Evolutionary conservation across 169 alveolate species (phyloP), one percentile per base, ranked within the genome.

Genomic region (Plasmodium cynomolgi): DNA sequence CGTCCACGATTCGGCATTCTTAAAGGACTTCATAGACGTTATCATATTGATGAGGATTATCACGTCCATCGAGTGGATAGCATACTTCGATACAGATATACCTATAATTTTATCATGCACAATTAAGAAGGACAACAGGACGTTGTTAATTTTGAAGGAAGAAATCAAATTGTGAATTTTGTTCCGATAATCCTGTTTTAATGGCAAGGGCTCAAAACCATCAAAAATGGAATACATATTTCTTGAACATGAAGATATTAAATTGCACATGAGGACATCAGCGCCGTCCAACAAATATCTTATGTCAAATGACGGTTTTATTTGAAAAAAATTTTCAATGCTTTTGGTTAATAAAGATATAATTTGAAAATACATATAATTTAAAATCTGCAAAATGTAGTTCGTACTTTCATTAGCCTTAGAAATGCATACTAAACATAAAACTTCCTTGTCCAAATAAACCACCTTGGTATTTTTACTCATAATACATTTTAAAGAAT

Each of bases 1-100:
- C 0, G 98, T 97, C 98, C 98, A 98, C 54, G 97, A 96, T 93
- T 98, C 99, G 72, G 96, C 97, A 82, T 97, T 97, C 82, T 97
- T 96, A 47, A 98, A 93, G 79, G 98, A 95, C 68, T 97, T 96
- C 81, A 97, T 96, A 23, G 98, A 96, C 83, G 92, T 95, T 37
- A 98, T 98, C 95, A 97, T 97, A 96, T 96, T 97, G 50, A 97
- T 95, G 39, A 97, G 96, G 81, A 97, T 94, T 29, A 97, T 96
- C 56, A 98, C 95, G 92, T 98, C 99, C 96, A 93, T 91, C 37
- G 96, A 68, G 41, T 84, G 82, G 15, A 95, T 94, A 79, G 95
- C 90, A 80, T 94, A 92, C 75, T 93, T 93, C 54, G 97, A 92
- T 77, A 95, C 84, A 47, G 97, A 88, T 56, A 96, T 72, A 6